Conservation (phyloP, 345 rosid genomes). For the Crucihimalaya himalaica region DNA sequence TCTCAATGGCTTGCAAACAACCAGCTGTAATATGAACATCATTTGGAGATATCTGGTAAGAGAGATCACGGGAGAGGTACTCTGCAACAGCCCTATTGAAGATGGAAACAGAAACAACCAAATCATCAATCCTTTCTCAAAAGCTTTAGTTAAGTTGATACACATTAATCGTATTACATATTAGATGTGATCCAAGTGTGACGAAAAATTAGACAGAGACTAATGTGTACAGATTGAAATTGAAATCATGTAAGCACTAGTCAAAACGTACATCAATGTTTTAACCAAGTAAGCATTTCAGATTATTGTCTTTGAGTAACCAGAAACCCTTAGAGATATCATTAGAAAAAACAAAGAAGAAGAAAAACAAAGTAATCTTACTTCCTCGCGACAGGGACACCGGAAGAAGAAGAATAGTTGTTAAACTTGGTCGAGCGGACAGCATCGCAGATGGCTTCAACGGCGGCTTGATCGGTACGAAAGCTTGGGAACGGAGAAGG, state of each 20-base stretch:
- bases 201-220: too few relatives aligned
- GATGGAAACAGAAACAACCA: background rate
- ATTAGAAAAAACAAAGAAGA: background rate
- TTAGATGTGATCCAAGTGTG: background rate
- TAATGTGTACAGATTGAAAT: too few relatives aligned
- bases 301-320: background rate
- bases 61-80: constrained; percentile 54
- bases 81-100: constrained; percentile 59
- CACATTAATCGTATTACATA: background rate
- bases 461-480: constrained; percentile 30
- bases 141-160: background rate
- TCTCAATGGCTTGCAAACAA: constrained; percentile 61
- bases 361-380: background rate
- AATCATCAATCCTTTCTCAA: background rate
- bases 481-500: constrained; percentile 39
- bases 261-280: background rate
- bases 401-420: constrained; percentile 23
- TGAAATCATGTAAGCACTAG: background rate
- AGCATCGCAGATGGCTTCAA: constrained; percentile 33
- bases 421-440: constrained; percentile 34
- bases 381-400: constrained; percentile 35
- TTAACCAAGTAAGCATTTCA: background rate
- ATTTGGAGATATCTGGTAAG: constrained; percentile 53
- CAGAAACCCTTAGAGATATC: background rate
- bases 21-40: constrained; percentile 60